These are phyloP conservation scores for Turnera subulata DNA, from an alignment of 345 rosid genomes.

Conservation along the genomic window DNA sequence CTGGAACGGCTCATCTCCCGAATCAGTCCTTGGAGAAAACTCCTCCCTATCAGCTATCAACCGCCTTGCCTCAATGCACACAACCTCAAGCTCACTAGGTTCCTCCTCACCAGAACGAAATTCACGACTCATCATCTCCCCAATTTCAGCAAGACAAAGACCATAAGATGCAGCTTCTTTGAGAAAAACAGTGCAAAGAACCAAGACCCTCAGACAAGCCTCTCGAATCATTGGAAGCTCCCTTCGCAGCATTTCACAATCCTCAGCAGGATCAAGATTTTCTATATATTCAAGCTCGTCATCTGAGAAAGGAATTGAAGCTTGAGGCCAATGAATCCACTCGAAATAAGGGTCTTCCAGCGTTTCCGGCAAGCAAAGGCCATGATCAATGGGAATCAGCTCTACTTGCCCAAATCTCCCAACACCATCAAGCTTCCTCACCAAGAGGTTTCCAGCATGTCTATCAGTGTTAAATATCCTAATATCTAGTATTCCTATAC, in stretches of 20 bases:
- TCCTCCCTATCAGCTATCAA: conserved; percentile 54
- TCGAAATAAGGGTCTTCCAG: conserved; percentile 99
- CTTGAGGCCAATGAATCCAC: conserved; percentile 99
- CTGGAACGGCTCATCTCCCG: conserved; percentile 56
- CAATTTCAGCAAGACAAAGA: conserved; percentile 89
- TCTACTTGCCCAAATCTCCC: conserved; percentile 82
- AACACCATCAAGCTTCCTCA: conserved; percentile 64
- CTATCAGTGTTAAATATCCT: conserved; percentile 93
- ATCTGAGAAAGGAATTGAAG: conserved; percentile 95
- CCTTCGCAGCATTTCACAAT: conserved; percentile 69
- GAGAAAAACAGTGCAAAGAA: conserved; percentile 79
- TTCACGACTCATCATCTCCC: conserved; percentile 99
- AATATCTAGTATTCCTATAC: conserved; percentile 83
- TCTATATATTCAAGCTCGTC: conserved; percentile 85
- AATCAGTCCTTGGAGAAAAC: conserved; percentile 49
- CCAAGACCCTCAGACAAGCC: conserved; percentile 76
- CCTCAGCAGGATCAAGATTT: conserved; percentile 55
- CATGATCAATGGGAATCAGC: conserved; percentile 95
- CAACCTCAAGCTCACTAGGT: conserved; percentile 93
- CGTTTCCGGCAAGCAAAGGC: conserved; percentile 93
- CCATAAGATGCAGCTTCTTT: conserved; percentile 82
- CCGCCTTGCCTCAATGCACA: conserved; percentile 85
- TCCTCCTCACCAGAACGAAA: conserved; percentile 82
- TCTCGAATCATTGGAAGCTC: conserved; percentile 96
- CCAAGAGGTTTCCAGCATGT: conserved; percentile 94